These are phyloP conservation scores for Peterozyma toletana DNA, from an alignment of 805 yeast genomes.

Conservation along the genomic window DNA sequence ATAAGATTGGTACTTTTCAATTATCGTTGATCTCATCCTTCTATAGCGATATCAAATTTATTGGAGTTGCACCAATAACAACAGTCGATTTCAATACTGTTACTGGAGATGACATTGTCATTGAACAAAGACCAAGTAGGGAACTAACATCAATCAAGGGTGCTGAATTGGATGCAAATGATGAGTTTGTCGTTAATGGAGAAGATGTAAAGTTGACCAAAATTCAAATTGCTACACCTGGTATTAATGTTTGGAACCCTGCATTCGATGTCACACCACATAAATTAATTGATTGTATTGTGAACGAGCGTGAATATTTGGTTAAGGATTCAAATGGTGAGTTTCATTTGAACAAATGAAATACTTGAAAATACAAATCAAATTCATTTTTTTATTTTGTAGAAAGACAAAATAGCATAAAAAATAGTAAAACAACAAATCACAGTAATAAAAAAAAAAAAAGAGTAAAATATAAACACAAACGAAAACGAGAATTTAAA, in stretches of 20 bases:
- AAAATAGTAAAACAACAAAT: slow-evolving; percentile 4
- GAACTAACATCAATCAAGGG: slow-evolving; percentile 80
- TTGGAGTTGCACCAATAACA: slow-evolving; percentile 93
- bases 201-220: slow-evolving; percentile 29
- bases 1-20: slow-evolving; percentile 93
- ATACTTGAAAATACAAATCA: neutral
- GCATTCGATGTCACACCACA: slow-evolving; percentile 92
- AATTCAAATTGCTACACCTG: slow-evolving; percentile 80
- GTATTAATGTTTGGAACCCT: slow-evolving; percentile 90
- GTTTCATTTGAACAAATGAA: slow-evolving; percentile 31
- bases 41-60: slow-evolving; percentile 64
- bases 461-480: neutral
- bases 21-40: slow-evolving; percentile 65
- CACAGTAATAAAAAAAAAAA: neutral
- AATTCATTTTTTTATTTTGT: neutral
- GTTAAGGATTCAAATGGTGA: slow-evolving; percentile 42
- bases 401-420: neutral
- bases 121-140: slow-evolving; percentile 78
- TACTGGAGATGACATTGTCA: slow-evolving; percentile 68
- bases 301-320: slow-evolving; percentile 69
- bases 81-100: slow-evolving; percentile 69
- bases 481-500: too few species aligned
- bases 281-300: slow-evolving; percentile 75
- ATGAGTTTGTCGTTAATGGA: slow-evolving; percentile 20
- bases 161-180: slow-evolving; percentile 34